These are phyloP conservation scores for Rosa chinensis DNA, from an alignment of 306 rosid genomes.

Conservation along the genomic window DNA sequence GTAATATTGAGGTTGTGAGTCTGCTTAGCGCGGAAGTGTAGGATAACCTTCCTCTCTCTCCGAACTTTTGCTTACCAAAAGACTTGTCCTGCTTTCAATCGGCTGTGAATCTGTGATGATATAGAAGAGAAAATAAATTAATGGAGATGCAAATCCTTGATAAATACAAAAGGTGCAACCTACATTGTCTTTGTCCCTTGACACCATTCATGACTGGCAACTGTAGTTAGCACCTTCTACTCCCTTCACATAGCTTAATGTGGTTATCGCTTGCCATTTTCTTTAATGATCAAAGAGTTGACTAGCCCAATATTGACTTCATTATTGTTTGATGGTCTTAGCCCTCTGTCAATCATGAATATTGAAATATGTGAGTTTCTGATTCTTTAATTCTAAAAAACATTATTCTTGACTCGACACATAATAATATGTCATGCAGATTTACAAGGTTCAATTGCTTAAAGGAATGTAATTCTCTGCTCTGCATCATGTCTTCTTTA, in stretches of 20 bases:
- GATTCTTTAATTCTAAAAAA: too few relatives aligned
- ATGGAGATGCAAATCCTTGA: too few relatives aligned
- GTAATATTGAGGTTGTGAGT: too few relatives aligned
- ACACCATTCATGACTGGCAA: background rate
- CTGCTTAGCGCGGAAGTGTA: too few relatives aligned
- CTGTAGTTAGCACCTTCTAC: background rate
- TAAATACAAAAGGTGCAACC: background rate
- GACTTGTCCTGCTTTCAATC: too few relatives aligned
- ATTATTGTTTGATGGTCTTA: background rate
- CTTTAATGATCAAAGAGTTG: background rate
- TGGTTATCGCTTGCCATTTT: background rate
- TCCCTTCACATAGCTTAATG: background rate
- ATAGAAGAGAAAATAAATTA: too few relatives aligned
- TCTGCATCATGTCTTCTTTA: constrained; percentile 71
- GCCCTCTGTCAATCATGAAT: background rate
- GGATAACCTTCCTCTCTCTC: too few relatives aligned
- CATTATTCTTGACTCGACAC: background rate
- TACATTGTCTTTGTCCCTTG: background rate
- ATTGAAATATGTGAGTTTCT: background rate
- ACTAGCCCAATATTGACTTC: background rate
- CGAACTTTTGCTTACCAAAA: too few relatives aligned
- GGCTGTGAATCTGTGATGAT: too few relatives aligned
- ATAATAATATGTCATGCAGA: constrained; percentile 44
- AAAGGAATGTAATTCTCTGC: constrained; percentile 86
- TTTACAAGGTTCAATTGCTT: constrained; percentile 64